Evolutionary conservation across 2,329 filamentous ascomycete species (phyloP).

Genomic region (Colletotrichum filicis): DNA sequence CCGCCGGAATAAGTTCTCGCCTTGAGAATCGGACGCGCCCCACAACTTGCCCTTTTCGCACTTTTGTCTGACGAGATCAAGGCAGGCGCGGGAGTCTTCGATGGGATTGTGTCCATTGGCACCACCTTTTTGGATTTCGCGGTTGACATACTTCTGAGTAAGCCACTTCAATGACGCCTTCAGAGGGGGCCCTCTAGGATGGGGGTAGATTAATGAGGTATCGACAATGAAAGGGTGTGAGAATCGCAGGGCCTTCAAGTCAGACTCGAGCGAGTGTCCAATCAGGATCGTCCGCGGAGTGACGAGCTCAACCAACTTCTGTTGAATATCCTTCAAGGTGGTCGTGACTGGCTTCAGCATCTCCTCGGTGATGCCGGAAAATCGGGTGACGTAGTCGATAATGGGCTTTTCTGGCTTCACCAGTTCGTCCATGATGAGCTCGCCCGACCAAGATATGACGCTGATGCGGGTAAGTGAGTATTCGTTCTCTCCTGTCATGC

Average conservation of each 20-base stretch:
- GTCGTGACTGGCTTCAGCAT: conserved; percentile 88
- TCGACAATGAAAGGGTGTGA: conserved; percentile 95
- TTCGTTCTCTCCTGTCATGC: conserved; percentile 81
- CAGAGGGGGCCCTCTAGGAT: conserved; percentile 87
- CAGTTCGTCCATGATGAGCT: conserved; percentile 85
- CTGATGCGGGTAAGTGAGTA: conserved; percentile 91
- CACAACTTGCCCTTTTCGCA: conserved; percentile 91
- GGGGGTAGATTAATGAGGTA: conserved; percentile 89
- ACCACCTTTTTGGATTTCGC: conserved; percentile 88
- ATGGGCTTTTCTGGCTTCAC: conserved; percentile 93
- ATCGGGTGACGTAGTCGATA: conserved; percentile 89
- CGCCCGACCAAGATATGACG: conserved; percentile 86
- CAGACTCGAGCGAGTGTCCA: conserved; percentile 85
- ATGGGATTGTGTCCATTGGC: conserved; percentile 85
- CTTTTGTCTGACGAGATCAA: conserved; percentile 94
- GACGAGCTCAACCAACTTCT: conserved; percentile 77
- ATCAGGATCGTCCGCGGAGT: conserved; percentile 79
- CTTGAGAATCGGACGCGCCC: conserved; percentile 82
- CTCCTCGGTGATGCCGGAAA: conserved; percentile 90
- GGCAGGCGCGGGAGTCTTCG: conserved; percentile 90
- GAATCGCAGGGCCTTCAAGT: conserved; percentile 84
- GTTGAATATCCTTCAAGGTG: conserved; percentile 84
- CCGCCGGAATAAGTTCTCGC: conserved; percentile 90
- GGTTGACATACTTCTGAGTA: conserved; percentile 83
- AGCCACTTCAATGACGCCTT: conserved; percentile 94